A percentile compares a stretch with the other conserved stretches of the same genome.
These are phyloP conservation scores for Jaminaea rosea DNA, from an alignment of 1,284 basidiomycete species.

Conservation along the genomic window DNA sequence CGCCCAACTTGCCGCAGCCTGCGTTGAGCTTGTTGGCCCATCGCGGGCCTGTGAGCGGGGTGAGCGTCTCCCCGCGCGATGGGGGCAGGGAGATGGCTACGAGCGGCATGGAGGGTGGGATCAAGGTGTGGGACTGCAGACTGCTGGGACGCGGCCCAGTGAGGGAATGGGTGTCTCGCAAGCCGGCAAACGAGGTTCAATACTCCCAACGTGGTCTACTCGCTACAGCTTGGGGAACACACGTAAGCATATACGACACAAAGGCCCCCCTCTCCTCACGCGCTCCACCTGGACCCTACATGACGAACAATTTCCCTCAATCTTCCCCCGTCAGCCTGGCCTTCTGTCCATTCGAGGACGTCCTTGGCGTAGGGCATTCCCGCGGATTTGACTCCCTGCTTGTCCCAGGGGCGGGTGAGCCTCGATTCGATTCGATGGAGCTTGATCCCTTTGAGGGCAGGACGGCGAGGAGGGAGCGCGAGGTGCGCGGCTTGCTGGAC, in stretches of 20 bases:
- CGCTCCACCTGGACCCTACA: conserved; percentile 52
- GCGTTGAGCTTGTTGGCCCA: conserved; percentile 87
- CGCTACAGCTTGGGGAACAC: conserved; percentile 65
- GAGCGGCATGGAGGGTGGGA: conserved; percentile 72
- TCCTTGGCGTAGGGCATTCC: conserved; percentile 65
- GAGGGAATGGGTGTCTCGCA: conserved; percentile 65
- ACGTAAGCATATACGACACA: conserved; percentile 60
- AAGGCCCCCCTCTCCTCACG: conserved; percentile 16
- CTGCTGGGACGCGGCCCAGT: conserved; percentile 79
- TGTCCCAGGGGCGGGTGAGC: conserved; percentile 84
- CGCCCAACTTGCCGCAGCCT: conserved; percentile 81
- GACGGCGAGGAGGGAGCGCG: conserved; percentile 72
- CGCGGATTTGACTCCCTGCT: conserved; percentile 73
- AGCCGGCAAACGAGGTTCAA: conserved; percentile 44
- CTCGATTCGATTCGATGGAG: conserved; percentile 87
- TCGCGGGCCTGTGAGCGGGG: conserved; percentile 70
- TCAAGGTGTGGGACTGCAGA: conserved; percentile 91
- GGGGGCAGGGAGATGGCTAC: conserved; percentile 85
- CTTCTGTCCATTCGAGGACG: conserved; percentile 78
- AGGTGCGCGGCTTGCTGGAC: conserved; percentile 81
- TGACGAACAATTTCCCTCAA: conserved; percentile 38
- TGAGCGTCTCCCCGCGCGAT: conserved; percentile 65
- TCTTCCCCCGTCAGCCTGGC: conserved; percentile 62
- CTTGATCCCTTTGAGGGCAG: conserved; percentile 89
- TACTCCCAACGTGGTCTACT: conserved; percentile 67